Evolutionary conservation across 1,139 yeast species (phyloP), one percentile per base, ranked within the genome.

Genomic region (Candida neerlandica): DNA sequence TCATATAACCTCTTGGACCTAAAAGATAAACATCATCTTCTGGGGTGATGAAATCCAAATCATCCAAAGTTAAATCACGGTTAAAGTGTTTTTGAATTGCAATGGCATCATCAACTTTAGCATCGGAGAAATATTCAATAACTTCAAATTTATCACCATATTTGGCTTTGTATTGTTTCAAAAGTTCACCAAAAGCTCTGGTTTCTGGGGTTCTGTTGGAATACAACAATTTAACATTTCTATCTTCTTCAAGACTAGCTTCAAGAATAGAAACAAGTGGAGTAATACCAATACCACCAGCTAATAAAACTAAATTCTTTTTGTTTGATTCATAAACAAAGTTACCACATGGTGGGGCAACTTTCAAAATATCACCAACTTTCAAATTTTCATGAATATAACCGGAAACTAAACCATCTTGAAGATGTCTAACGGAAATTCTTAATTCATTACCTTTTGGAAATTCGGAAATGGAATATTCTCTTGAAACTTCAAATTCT

Each of bases 271-370:
- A 69, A 44, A 83, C 60, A 49, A 82, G 55, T 40, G 91, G 90
- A 2, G 90, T 85, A 50, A 84, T 79, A 55, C 90, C 91, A 55
- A 84, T 83, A 48, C 90, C 91, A 47, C 85, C 87, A 27, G 81
- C 77, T 47, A 82, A 64, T 40, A 84, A 64, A 9, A 69, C 59
- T 2, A 81, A 70, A 19, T 78, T 69, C 23, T 77, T 75, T 10
- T 27, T 43, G 18, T 60, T 54, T 3, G 54, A 49, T 9, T 58
- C 55, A 59, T 77, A 72, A 2, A 61, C 67, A 56, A 84, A 78
- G 48, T 75, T 77, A 39, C 90, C 91, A 23, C 74, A 71, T 40
- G 91, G 91, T 12, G 89, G 81, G 46, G 84, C 73, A 33, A 85
- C 73, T 45, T 71, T 71, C 7, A 85, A 54, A 3, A 53, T 56